A percentile compares a stretch with the other conserved stretches of the same genome.
Evolutionary conservation across 805 yeast species (phyloP).

Genomic region (Nakazawaea holstii): DNA sequence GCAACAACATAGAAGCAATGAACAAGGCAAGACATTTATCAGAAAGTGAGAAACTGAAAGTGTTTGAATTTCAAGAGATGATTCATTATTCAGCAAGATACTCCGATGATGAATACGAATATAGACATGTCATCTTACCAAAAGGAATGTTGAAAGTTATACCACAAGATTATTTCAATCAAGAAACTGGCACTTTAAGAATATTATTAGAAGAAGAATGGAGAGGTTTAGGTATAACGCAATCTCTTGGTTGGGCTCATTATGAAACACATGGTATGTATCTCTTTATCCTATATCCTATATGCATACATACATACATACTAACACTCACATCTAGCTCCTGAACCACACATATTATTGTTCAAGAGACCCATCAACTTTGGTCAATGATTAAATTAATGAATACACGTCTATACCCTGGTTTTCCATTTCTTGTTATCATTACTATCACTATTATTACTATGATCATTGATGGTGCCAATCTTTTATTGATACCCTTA

Average conservation of each 20-base stretch:
- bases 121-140: conserved; percentile 95
- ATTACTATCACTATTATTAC: too few relatives aligned
- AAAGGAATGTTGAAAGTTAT: conserved; percentile 91
- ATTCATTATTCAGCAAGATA: conserved; percentile 94
- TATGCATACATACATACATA: not conserved
- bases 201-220: conserved; percentile 93
- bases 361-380: conserved; percentile 69
- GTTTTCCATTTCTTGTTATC: not conserved
- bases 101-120: conserved; percentile 87
- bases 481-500: not conserved
- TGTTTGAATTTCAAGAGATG: conserved; percentile 86
- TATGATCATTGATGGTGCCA: too few relatives aligned
- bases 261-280: conserved; percentile 76
- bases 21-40: conserved; percentile 67
- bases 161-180: conserved; percentile 89
- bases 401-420: not conserved
- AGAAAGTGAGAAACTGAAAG: conserved; percentile 78
- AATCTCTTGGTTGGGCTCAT: conserved; percentile 96
- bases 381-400: conserved; percentile 27
- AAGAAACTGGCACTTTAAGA: conserved; percentile 90
- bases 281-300: not conserved
- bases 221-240: conserved; percentile 98
- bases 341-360: conserved; percentile 94
- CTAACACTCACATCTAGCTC: conserved; percentile 41
- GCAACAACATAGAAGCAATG: conserved; percentile 19